Evolutionary conservation across 2,329 filamentous ascomycete genomes (phyloP).

Genomic region (Drechmeria coniospora): DNA sequence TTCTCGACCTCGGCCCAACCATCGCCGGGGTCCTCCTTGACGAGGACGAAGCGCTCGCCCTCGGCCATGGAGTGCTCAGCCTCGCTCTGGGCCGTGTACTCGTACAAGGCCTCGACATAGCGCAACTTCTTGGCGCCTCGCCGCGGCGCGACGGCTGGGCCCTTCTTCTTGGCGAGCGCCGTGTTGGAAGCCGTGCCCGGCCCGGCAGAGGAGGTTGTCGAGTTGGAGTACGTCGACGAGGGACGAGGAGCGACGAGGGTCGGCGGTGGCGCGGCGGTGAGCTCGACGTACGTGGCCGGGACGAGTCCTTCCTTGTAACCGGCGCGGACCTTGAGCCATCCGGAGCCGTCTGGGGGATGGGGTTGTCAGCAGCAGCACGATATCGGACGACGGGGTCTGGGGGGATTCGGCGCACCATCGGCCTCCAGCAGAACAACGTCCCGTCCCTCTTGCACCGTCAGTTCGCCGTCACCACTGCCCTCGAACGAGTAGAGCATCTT

Average conservation of each 20-base stretch:
- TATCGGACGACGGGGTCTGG: background rate
- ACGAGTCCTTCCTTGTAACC: constrained; percentile 72
- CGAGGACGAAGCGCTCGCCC: constrained; percentile 81
- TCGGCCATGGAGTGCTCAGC: constrained; percentile 81
- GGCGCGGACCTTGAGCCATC: constrained; percentile 75
- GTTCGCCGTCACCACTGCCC: constrained; percentile 63
- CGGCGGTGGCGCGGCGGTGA: constrained; percentile 32
- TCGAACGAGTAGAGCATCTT: constrained; percentile 88
- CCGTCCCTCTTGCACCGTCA: constrained; percentile 64
- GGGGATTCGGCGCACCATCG: constrained; percentile 78
- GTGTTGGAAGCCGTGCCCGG: constrained; percentile 11
- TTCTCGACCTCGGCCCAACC: constrained; percentile 97
- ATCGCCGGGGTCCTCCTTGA: constrained; percentile 78
- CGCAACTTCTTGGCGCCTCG: constrained; percentile 86
- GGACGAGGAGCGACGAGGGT: constrained; percentile 36
- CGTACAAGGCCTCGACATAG: constrained; percentile 86
- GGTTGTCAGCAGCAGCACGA: background rate
- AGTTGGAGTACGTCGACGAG: constrained; percentile 64
- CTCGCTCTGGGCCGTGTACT: constrained; percentile 74
- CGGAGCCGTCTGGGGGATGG: constrained; percentile 59
- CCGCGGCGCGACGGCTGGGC: constrained; percentile 78
- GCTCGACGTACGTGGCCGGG: constrained; percentile 71
- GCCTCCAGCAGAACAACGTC: constrained; percentile 68
- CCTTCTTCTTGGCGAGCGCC: constrained; percentile 57
- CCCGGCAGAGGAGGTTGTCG: constrained; percentile 24